These are phyloP conservation scores for Fusarium setosum DNA, from an alignment of 2,329 filamentous ascomycete species.

Conservation along the genomic window DNA sequence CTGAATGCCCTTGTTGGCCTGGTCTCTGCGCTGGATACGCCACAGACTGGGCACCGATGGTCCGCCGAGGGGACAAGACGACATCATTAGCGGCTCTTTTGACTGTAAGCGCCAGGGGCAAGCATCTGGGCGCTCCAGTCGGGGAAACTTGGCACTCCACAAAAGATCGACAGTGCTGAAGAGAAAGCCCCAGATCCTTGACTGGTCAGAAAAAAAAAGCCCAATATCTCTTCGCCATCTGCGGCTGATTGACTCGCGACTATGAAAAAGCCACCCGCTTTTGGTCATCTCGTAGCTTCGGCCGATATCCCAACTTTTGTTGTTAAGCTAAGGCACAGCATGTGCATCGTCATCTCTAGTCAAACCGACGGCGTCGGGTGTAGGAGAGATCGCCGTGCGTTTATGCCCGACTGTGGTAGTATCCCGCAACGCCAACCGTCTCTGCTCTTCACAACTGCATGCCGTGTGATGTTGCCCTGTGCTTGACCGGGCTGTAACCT, in stretches of 20 bases:
- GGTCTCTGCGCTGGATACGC: neutral
- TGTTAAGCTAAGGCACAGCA: neutral
- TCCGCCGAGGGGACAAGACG: neutral
- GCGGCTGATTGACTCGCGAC: neutral
- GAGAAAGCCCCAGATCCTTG: constrained; percentile 2
- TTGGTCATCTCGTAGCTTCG: neutral
- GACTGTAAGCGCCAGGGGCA: neutral
- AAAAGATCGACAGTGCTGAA: neutral
- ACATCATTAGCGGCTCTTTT: neutral
- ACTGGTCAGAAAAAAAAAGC: neutral
- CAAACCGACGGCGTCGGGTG: neutral
- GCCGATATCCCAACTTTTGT: neutral
- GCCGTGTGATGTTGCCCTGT: constrained; percentile 3
- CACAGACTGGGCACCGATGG: too few species aligned
- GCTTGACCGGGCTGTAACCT: neutral
- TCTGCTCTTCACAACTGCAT: neutral
- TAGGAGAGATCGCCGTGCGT: neutral
- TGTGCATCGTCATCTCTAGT: neutral
- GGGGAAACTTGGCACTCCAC: neutral
- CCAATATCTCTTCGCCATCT: neutral
- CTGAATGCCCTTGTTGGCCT: neutral
- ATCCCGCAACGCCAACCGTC: neutral
- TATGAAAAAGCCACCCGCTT: neutral
- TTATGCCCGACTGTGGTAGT: neutral
- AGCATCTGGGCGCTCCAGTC: neutral